A percentile compares a stretch with the other conserved stretches of the same genome.
Evolutionary conservation across 805 yeast genomes (phyloP).

Genomic region (Kazachstania taianensis): DNA sequence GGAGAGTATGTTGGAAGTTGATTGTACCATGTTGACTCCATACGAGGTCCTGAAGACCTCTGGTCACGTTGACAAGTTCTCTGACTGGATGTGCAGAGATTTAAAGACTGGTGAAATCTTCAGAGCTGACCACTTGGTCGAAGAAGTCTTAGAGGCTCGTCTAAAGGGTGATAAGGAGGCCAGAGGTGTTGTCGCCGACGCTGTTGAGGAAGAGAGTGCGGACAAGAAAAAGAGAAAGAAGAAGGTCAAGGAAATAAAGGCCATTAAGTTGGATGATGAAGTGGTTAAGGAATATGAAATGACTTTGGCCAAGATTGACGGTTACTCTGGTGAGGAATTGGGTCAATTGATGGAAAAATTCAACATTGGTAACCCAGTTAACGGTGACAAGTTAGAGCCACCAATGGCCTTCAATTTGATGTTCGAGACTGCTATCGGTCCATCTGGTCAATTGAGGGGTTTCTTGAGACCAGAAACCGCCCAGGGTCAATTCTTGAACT

Average conservation of each 20-base stretch:
- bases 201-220: constrained; percentile 56
- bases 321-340: constrained; percentile 83
- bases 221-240: constrained; percentile 90
- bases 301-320: constrained; percentile 89
- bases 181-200: constrained; percentile 62
- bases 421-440: constrained; percentile 99
- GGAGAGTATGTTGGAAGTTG: constrained; percentile 98
- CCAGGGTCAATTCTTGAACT: constrained; percentile 97
- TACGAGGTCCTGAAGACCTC: constrained; percentile 96
- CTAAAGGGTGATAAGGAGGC: constrained; percentile 96
- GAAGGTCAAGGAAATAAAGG: constrained; percentile 92
- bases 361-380: constrained; percentile 84
- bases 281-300: constrained; percentile 73
- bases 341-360: constrained; percentile 80
- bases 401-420: constrained; percentile 95
- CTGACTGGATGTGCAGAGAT: constrained; percentile 99
- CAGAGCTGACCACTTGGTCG: constrained; percentile 96
- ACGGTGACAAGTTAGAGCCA: constrained; percentile 73
- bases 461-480: constrained; percentile 98
- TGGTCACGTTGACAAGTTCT: constrained; percentile 97
- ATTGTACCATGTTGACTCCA: constrained; percentile 96
- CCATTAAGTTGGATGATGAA: constrained; percentile 72
- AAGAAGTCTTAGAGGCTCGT: constrained; percentile 93
- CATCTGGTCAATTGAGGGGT: constrained; percentile 93
- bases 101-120: constrained; percentile 93